phyloP scores from a whole-genome alignment of 2,329 filamentous ascomycete genomes.

The Cordyceps pruinosa region DNA sequence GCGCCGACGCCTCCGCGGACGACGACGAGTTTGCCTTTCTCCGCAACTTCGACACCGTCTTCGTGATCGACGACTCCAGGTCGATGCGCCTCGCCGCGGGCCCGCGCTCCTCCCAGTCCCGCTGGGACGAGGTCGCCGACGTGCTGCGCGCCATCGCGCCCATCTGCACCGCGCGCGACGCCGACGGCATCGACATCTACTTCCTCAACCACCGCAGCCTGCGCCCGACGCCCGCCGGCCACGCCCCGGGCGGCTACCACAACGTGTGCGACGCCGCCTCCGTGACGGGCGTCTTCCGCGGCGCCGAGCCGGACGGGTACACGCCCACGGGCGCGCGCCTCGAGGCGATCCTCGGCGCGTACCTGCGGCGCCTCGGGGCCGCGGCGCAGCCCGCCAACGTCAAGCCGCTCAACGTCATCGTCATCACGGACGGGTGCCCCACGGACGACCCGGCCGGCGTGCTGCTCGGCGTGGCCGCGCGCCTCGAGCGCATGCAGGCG shows the following conservation, averaged over 20 bases:
- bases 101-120: constrained; percentile 27
- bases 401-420: constrained; percentile 84
- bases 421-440: constrained; percentile 83
- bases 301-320: constrained; percentile 53
- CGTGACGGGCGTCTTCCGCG: constrained; percentile 65
- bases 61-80: constrained; percentile 86
- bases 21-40: constrained; percentile 75
- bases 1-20: no score
- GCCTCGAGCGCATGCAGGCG: constrained; percentile 63
- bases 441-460: constrained; percentile 70
- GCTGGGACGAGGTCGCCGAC: constrained; percentile 67
- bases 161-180: constrained; percentile 72
- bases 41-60: constrained; percentile 72
- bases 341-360: constrained; percentile 64
- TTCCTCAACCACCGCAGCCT: constrained; percentile 65
- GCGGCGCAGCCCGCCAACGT: constrained; percentile 37
- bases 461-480: constrained; percentile 60
- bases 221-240: constrained; percentile 21
- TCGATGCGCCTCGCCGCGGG: constrained; percentile 66
- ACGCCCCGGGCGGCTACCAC: constrained; percentile 51
- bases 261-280: constrained; percentile 52
- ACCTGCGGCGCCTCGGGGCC: constrained; percentile 42
- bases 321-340: constrained; percentile 74
- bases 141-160: constrained; percentile 70
- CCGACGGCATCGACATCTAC: constrained; percentile 82